A percentile compares a stretch with the other conserved stretches of the same genome.
These are phyloP conservation scores for Letharia lupina DNA, from an alignment of 495 filamentous ascomycete species.

Conservation along the genomic window DNA sequence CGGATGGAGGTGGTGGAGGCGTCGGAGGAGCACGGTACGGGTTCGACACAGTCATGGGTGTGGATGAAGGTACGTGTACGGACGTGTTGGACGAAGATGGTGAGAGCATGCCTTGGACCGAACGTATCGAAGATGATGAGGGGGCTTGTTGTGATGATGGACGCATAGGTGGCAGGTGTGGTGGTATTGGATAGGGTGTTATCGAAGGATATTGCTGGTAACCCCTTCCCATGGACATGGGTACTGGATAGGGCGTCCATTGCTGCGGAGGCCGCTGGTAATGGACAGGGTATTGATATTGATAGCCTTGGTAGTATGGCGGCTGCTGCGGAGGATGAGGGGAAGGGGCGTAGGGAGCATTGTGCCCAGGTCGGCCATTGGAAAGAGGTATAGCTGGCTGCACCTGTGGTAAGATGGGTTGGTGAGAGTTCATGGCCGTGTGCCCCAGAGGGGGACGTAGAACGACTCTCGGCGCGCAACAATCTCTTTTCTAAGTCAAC, in stretches of 20 bases:
- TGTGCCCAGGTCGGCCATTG: conserved; percentile 41
- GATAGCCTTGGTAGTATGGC: conserved; percentile 41
- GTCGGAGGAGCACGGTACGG: conserved; percentile 39
- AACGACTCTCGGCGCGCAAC: conserved; percentile 32
- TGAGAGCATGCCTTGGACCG: conserved; percentile 25
- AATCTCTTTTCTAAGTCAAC: conserved; percentile 14
- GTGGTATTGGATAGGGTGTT: conserved; percentile 38
- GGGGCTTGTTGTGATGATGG: conserved; percentile 23
- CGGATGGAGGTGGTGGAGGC: conserved; percentile 40
- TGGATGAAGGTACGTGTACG: conserved; percentile 15
- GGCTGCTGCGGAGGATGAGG: conserved; percentile 39
- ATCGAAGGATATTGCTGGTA: conserved; percentile 38
- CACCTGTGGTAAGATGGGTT: conserved; percentile 47
- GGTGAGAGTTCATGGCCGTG: conserved; percentile 46
- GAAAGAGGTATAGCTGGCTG: conserved; percentile 44
- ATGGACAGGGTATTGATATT: conserved; percentile 37
- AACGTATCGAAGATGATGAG: conserved; percentile 25
- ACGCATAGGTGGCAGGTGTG: conserved; percentile 19
- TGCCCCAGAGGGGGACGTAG: conserved; percentile 36
- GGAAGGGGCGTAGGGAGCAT: conserved; percentile 40
- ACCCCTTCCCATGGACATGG: conserved; percentile 23
- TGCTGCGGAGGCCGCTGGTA: conserved; percentile 25
- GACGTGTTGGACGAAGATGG: conserved; percentile 24
- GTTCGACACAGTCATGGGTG: conserved; percentile 26
- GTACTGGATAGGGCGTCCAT: conserved; percentile 27